These are phyloP conservation scores for Nothopassalora personata DNA, from an alignment of 2,329 filamentous ascomycete species.

Conservation along the genomic window DNA sequence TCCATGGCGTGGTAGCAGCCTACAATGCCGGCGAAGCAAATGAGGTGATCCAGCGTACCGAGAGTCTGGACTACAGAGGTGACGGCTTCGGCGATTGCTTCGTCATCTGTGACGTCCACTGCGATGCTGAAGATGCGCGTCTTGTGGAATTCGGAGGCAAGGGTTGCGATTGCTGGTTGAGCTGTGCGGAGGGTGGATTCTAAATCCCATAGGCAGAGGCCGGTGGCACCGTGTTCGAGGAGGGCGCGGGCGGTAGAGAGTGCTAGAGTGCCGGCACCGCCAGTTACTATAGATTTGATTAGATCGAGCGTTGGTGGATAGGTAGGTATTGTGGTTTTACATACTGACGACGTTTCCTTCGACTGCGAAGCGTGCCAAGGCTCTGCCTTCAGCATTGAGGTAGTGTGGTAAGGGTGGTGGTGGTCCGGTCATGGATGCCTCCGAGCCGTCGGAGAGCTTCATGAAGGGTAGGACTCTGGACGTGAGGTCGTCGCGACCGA, in stretches of 20 bases:
- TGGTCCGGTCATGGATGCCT: slow-evolving; percentile 40
- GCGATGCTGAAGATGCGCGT: slow-evolving; percentile 46
- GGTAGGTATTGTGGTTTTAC: slow-evolving; percentile 20
- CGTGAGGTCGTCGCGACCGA: slow-evolving; percentile 40
- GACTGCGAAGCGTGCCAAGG: slow-evolving; percentile 47
- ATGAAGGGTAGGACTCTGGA: slow-evolving; percentile 46
- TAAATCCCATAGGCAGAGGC: slow-evolving; percentile 58
- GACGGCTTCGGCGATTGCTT: slow-evolving; percentile 43
- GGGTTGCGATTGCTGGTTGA: slow-evolving; percentile 38
- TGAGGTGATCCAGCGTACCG: slow-evolving; percentile 51
- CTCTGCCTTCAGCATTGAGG: slow-evolving; percentile 38
- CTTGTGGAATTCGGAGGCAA: slow-evolving; percentile 52
- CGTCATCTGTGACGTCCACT: slow-evolving; percentile 57
- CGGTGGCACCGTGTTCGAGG: slow-evolving; percentile 61
- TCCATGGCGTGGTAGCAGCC: slow-evolving; percentile 57
- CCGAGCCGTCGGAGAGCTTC: slow-evolving; percentile 42
- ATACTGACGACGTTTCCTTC: slow-evolving; percentile 50
- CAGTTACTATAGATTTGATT: slow-evolving; percentile 48
- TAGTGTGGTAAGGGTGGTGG: slow-evolving; percentile 41
- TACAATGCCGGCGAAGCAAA: slow-evolving; percentile 66
- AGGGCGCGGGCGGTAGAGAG: slow-evolving; percentile 55
- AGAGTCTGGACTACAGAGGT: slow-evolving; percentile 39
- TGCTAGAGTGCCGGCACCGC: slow-evolving; percentile 61
- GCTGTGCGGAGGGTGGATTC: slow-evolving; percentile 39
- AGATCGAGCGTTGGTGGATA: not conserved